phyloP scores from a whole-genome alignment of 345 rosid genomes.

The Eucalyptus polybractea region DNA sequence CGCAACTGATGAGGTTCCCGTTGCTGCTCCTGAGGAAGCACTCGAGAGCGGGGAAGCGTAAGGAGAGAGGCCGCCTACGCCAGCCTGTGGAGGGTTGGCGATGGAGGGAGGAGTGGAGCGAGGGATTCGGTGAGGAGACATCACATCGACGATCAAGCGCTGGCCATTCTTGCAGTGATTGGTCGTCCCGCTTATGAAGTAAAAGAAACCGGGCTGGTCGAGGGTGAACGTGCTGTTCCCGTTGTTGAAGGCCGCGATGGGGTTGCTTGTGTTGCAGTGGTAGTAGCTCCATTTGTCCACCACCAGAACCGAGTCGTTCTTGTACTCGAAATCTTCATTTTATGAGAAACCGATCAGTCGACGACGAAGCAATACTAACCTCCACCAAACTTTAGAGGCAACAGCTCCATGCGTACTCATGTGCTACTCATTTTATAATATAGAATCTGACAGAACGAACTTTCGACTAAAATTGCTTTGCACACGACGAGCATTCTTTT shows the following conservation, averaged over 20 bases:
- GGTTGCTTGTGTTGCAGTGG: slow-evolving; percentile 50
- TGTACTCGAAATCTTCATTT: slow-evolving; percentile 48
- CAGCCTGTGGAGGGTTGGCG: slow-evolving; percentile 16
- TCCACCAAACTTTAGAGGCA: background rate
- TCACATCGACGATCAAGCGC: slow-evolving; percentile 55
- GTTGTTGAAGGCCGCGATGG: slow-evolving; percentile 32
- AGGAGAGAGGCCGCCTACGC: background rate
- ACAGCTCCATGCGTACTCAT: background rate
- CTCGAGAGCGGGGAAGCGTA: slow-evolving; percentile 20
- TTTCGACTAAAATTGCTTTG: background rate
- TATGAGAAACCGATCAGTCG: background rate
- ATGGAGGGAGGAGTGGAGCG: slow-evolving; percentile 6
- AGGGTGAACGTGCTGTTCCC: slow-evolving; percentile 45
- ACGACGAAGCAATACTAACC: background rate
- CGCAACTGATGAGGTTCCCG: background rate
- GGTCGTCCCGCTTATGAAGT: slow-evolving; percentile 53
- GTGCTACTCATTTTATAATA: background rate
- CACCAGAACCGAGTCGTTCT: slow-evolving; percentile 54
- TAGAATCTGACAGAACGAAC: background rate
- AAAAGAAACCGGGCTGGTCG: slow-evolving; percentile 65
- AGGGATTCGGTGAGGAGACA: slow-evolving; percentile 23
- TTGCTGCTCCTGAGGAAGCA: background rate
- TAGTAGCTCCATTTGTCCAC: slow-evolving; percentile 72
- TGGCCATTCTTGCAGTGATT: slow-evolving; percentile 67
- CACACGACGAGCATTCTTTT: background rate